These are phyloP conservation scores for Cadophora luteo-olivacea DNA, from an alignment of 2,329 filamentous ascomycete genomes.

Conservation along the genomic window DNA sequence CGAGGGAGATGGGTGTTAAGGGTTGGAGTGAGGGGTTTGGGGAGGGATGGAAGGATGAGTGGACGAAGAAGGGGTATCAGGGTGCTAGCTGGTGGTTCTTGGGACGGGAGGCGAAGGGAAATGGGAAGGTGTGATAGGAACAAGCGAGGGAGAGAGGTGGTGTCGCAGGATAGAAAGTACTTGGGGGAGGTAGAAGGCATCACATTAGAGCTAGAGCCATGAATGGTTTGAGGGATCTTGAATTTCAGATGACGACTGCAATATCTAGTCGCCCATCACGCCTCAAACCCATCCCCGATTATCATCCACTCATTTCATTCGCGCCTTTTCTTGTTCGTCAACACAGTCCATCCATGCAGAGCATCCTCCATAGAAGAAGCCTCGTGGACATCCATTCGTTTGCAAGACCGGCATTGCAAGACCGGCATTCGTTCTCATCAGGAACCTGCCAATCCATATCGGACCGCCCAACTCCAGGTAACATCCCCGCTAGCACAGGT, in stretches of 20 bases:
- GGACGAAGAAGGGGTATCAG: constrained; percentile 29
- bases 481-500: constrained; percentile 17
- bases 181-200: neutral
- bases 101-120: constrained; percentile 21
- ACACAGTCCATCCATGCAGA: constrained; percentile 15
- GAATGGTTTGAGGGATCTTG: constrained; percentile 29
- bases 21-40: constrained; percentile 29
- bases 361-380: neutral
- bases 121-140: neutral
- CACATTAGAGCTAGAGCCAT: neutral
- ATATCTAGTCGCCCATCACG: constrained; percentile 29
- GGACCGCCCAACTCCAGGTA: constrained; percentile 19
- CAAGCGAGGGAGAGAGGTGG: neutral
- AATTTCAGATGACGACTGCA: constrained; percentile 28
- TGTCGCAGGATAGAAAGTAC: neutral
- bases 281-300: constrained; percentile 29
- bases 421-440: neutral
- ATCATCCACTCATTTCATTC: constrained; percentile 19
- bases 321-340: constrained; percentile 15
- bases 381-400: neutral
- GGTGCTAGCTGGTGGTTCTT: constrained; percentile 20
- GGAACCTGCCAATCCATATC: constrained; percentile 11
- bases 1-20: neutral
- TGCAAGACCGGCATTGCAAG: neutral
- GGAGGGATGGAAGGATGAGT: constrained; percentile 36